Evolutionary conservation across 148 eudicot species (phyloP).

Genomic region (Amaranthus cruentus): DNA sequence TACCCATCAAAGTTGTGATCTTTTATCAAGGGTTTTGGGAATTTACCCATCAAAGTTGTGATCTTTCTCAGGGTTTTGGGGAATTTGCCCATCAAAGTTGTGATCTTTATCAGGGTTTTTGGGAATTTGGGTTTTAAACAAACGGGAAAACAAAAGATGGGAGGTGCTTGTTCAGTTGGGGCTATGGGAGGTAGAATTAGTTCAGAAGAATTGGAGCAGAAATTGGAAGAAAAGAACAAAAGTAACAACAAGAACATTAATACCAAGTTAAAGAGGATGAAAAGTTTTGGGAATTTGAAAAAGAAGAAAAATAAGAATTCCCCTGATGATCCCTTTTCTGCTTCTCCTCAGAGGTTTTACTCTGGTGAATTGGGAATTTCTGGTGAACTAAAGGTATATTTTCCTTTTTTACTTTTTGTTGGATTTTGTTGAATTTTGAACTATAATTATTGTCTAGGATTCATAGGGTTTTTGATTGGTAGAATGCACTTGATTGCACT

Average conservation of each 20-base stretch:
- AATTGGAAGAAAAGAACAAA: background rate
- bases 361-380: slow-evolving; percentile 49
- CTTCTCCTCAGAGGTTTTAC: slow-evolving; percentile 37
- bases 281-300: slow-evolving; percentile 38
- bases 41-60: background rate
- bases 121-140: background rate
- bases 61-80: background rate
- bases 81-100: background rate
- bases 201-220: slow-evolving; percentile 26
- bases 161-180: slow-evolving; percentile 31
- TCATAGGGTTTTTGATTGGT: background rate
- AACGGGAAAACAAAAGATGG: slow-evolving; percentile 16
- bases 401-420: background rate
- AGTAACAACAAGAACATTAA: slow-evolving; percentile 1
- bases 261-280: slow-evolving; percentile 38
- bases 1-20: background rate
- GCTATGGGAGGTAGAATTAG: slow-evolving; percentile 20
- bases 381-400: slow-evolving; percentile 41
- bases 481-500: background rate
- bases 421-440: background rate
- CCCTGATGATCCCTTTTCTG: slow-evolving; percentile 23
- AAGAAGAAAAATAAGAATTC: slow-evolving; percentile 21
- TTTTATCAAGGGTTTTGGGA: background rate
- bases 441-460: background rate
- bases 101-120: background rate